Percentiles rank a stretch among this genome's conserved stretches.
Conservation (phyloP, 176 grass and related monocot genomes). For the Olyra latifolia region DNA sequence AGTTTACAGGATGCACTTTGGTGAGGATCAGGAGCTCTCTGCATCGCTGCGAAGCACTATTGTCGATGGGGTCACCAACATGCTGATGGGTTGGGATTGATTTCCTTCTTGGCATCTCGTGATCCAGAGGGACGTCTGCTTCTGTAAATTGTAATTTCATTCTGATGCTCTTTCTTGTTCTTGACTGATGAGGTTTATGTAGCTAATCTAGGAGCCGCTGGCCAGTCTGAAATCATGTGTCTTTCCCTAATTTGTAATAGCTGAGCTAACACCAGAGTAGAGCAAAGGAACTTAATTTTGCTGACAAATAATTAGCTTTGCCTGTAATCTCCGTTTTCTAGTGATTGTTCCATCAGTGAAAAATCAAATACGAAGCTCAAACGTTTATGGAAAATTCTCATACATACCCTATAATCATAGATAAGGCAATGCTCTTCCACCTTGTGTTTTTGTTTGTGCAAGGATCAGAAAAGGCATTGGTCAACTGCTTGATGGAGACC, state of each 20-base stretch:
- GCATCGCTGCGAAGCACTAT: slow-evolving; percentile 36
- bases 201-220: not conserved
- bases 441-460: too few relatives aligned
- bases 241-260: not conserved
- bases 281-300: not conserved
- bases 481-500: too few relatives aligned
- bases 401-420: too few relatives aligned
- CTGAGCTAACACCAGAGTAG: not conserved
- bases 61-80: slow-evolving; percentile 59
- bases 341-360: not conserved
- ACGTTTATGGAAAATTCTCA: too few relatives aligned
- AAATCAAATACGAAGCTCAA: too few relatives aligned
- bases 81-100: slow-evolving; percentile 82
- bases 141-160: not conserved
- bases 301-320: not conserved
- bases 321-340: not conserved
- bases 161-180: not conserved
- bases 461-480: too few relatives aligned
- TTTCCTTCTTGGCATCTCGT: not conserved
- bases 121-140: not conserved
- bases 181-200: not conserved
- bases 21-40: slow-evolving; percentile 54
- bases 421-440: too few relatives aligned
- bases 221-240: not conserved
- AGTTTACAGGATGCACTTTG: slow-evolving; percentile 68